Evolutionary conservation across 768 basidiomycete species (phyloP), one percentile per base, ranked within the genome.

Genomic region (Kwoniella europaea): DNA sequence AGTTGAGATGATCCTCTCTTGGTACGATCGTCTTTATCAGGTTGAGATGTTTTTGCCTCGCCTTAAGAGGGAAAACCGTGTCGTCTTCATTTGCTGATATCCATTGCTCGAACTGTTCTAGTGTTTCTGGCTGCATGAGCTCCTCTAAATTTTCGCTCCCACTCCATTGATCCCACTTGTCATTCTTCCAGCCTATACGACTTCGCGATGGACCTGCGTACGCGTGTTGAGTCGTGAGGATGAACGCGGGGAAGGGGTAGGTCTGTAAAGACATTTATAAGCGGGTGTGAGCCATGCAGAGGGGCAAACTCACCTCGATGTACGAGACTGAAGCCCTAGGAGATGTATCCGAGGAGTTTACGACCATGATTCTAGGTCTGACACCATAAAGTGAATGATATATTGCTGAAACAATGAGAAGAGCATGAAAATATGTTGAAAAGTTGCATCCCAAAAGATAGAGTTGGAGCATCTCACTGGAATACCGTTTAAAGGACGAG

Each of bases 191-290:
- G 58, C 60, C 56, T 56, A 57, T 58, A 69, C 71, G 61, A 72
- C 69, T 53, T 54, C 42, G 56, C 68, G 63, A 27, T 53, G 62
- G 41, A 16, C 69, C 6, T 60, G 24, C 54, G 12, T 6, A 63
- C 35, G 12, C 71, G 68, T 29, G 22, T 22, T 16, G 43, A 13
- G 46, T 63, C 20, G 27, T 20, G 22, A 80, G 68, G 35, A 76
- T 71, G 54, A 80, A 78, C 4, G 79, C 75, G 3, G 79, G 74
- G 52, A 72, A 75, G 7, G 74, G 74, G 24, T 69, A 75, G 13
- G 71, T 27, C 74, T 75, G 42, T 42, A 22, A 6, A 16, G 15
- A 18, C 29, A 29, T 29, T 29, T 29, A 29, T 29, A 29, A 29
- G 29, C 29, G 29, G 29, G 29, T 29, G 29, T 29, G 29, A 29